Evolutionary conservation across 768 basidiomycete genomes (phyloP), one percentile per base, ranked within the genome.

Genomic region (Lentinula raphanica): DNA sequence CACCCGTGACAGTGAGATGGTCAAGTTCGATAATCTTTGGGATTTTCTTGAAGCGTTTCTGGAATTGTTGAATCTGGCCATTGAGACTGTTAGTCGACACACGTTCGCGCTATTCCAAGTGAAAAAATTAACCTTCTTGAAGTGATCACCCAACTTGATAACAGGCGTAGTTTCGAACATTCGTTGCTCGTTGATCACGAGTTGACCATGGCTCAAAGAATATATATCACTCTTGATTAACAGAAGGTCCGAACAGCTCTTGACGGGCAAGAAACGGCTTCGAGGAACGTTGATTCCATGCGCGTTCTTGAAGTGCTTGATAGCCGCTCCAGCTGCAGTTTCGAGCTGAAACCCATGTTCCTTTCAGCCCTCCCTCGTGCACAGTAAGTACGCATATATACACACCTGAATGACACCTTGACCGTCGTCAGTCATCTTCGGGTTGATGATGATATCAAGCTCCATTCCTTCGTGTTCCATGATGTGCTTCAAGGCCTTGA

Each of bases 281-380:
- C 94, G 88, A 55, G 96, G 94, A 44, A 98, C 96, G 76, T 95
- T 96, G 74, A 97, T 88, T 60, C 93, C 96, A 68, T 90, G 90
- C 5, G 90, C 92, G 69, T 88, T 88, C 72, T 82, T 87, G 79
- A 95, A 95, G 75, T 95, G 87, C 79, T 94, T 94, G 82, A 89
- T 85, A 46, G 94, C 94, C 40, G 92, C 93, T 71, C 95, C 94
- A 56, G 94, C 55, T 54, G 87, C 87, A 23, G 87, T 89, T 73
- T 89, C 87, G 66, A 90, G 85, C 73, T 81, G 31, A 12, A 19
- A 29, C n/a, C 13, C n/a, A n/a, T n/a, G n/a, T n/a, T 25, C n/a
- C n/a, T 5, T n/a, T 57, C 12, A 36, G 28, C 27, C 7, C 7
- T n/a, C 5, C 13, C 35, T 19, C 19, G 39, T 46, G 11, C 6